These are phyloP conservation scores for Coffea humblotiana DNA, from an alignment of 305 asterid species.

Conservation along the genomic window DNA sequence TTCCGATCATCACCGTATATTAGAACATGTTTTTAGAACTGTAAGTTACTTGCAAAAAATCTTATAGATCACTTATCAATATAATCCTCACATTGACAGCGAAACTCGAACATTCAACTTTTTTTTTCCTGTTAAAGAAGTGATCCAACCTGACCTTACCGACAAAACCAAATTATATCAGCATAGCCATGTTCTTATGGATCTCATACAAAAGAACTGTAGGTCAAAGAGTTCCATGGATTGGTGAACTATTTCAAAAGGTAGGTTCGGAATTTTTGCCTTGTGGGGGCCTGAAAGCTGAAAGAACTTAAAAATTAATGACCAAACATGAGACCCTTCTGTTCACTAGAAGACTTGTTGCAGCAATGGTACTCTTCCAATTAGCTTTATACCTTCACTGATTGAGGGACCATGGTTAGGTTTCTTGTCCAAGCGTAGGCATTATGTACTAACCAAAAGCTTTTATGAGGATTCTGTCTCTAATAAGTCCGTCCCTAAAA, in stretches of 20 bases:
- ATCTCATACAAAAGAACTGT: background rate
- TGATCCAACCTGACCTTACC: too few relatives aligned
- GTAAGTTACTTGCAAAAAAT: too few relatives aligned
- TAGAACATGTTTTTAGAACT: too few relatives aligned
- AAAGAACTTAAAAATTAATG: background rate
- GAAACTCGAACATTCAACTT: too few relatives aligned
- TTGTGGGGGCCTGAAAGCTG: slow-evolving; percentile 8
- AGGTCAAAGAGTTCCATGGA: slow-evolving; percentile 18
- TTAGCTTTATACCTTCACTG: background rate
- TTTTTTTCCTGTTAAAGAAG: too few relatives aligned
- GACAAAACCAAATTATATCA: background rate
- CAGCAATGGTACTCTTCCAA: background rate
- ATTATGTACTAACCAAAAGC: background rate
- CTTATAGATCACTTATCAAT: too few relatives aligned
- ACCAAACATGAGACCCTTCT: background rate
- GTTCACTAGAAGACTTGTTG: slow-evolving; percentile 1
- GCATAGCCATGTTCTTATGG: background rate
- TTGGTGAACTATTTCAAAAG: slow-evolving; percentile 29
- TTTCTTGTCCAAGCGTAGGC: background rate
- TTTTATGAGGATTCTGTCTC: background rate
- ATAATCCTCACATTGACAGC: too few relatives aligned
- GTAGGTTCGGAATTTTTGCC: slow-evolving; percentile 14
- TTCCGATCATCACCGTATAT: too few relatives aligned
- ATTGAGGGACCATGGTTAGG: slow-evolving; percentile 12
- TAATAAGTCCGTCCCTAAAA: background rate